These are phyloP conservation scores for Setaria viridis DNA, from an alignment of 202 grass and related monocot species.

Conservation along the genomic window DNA sequence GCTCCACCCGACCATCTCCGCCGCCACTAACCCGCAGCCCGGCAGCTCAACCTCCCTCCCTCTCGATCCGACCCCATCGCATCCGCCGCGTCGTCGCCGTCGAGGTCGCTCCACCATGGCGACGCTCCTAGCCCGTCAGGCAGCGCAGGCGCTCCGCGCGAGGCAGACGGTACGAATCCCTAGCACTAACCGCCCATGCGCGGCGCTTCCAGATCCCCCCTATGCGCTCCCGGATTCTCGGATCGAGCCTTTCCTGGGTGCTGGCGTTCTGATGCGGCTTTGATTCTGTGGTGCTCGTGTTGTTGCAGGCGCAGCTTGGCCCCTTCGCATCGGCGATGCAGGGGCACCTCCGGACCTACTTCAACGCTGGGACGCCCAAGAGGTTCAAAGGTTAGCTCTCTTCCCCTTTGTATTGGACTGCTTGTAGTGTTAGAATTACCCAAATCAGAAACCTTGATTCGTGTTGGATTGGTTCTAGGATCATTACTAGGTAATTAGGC, in stretches of 20 bases:
- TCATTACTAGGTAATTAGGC: not conserved
- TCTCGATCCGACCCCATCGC: slow-evolving; percentile 31
- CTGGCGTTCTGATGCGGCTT: not conserved
- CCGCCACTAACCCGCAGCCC: slow-evolving; percentile 29
- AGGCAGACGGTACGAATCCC: slow-evolving; percentile 64
- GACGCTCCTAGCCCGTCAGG: slow-evolving; percentile 72
- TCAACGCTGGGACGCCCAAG: slow-evolving; percentile 54
- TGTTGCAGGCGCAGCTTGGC: slow-evolving; percentile 50
- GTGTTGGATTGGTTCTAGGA: not conserved
- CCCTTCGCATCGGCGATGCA: slow-evolving; percentile 57
- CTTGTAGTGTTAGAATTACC: not conserved
- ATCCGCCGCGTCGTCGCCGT: slow-evolving; percentile 40
- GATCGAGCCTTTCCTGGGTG: slow-evolving; percentile 10
- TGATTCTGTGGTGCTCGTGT: slow-evolving; percentile 25
- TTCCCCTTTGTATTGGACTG: not conserved
- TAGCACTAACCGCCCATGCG: not conserved
- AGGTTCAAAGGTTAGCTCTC: slow-evolving; percentile 57
- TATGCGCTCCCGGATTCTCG: not conserved
- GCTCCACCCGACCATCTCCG: slow-evolving; percentile 14
- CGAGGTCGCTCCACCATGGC: slow-evolving; percentile 63
- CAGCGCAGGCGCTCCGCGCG: slow-evolving; percentile 69
- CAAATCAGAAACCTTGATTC: not conserved
- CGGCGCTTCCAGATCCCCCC: slow-evolving; percentile 48
- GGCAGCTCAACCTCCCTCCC: slow-evolving; percentile 5
- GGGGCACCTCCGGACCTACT: slow-evolving; percentile 59